These are phyloP conservation scores for Metarhizium humberi DNA, from an alignment of 2,329 filamentous ascomycete genomes.

Conservation along the genomic window DNA sequence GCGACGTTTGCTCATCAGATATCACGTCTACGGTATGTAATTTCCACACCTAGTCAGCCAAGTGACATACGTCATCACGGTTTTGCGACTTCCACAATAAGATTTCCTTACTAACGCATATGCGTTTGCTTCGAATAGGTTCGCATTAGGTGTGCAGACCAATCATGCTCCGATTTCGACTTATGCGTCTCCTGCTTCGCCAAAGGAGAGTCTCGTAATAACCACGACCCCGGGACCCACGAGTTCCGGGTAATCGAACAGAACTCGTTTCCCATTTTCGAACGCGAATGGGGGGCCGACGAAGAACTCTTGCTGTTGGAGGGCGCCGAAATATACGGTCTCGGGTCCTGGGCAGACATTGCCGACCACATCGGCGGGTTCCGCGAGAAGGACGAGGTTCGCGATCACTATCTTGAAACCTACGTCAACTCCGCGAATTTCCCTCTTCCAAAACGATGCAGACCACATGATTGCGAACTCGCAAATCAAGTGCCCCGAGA, in stretches of 20 bases:
- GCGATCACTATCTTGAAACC: slow-evolving; percentile 83
- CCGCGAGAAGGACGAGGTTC: slow-evolving; percentile 87
- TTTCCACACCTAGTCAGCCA: not conserved
- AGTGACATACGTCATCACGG: not conserved
- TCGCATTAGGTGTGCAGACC: slow-evolving; percentile 82
- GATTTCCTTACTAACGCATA: slow-evolving; percentile 7
- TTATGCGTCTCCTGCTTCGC: slow-evolving; percentile 94
- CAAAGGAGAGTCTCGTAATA: slow-evolving; percentile 67
- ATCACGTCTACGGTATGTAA: slow-evolving; percentile 85
- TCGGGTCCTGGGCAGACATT: slow-evolving; percentile 96
- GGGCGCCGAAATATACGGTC: slow-evolving; percentile 88
- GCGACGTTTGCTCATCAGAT: slow-evolving; percentile 92
- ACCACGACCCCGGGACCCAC: slow-evolving; percentile 80
- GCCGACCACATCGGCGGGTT: slow-evolving; percentile 97
- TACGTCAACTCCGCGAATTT: slow-evolving; percentile 80
- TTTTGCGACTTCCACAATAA: not conserved
- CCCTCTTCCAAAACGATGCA: slow-evolving; percentile 77
- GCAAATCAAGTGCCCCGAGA: slow-evolving; percentile 77
- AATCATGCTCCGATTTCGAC: slow-evolving; percentile 85
- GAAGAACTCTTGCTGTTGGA: slow-evolving; percentile 91
- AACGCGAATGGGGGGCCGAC: slow-evolving; percentile 91
- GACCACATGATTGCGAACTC: slow-evolving; percentile 69
- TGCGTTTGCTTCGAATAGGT: slow-evolving; percentile 46
- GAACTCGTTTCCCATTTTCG: slow-evolving; percentile 95
- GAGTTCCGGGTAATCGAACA: slow-evolving; percentile 93